Evolutionary conservation across 1,139 yeast species (phyloP), one percentile per base, ranked within the genome.

Genomic region (Zygoascus hellenicus): DNA sequence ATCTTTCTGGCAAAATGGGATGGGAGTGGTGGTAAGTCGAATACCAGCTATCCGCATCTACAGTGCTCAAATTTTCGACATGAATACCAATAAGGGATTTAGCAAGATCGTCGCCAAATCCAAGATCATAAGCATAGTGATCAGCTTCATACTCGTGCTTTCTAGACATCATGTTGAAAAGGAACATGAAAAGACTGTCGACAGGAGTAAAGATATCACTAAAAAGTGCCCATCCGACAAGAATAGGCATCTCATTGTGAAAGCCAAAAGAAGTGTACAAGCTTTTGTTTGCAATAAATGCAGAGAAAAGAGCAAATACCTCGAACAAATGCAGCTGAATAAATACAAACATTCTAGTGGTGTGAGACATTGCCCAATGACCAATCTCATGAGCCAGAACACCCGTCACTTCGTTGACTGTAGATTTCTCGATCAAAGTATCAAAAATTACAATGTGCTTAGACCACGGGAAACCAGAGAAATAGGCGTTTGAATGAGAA

Each of bases 361-460:
- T 82, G 66, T 92, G 98, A 51, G 83, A 81, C 64, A 84, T 75
- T 58, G 84, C 83, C 98, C 98, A 92, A 66, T 92, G 98, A 43
- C 98, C 98, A 57, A 92, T 84, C 70, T 92, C 98, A 63, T 92
- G 98, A 17, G 96, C 97, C 59, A 92, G 74, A 1, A 92, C 96
- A 38, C 98, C 97, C 47, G 90, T 88, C 30, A 90, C 86, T 67
- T 92, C 96, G 43, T 77, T 77, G 31, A 80, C 77, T 31, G 89
- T 70, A 30, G 90, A 81, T 49, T 86, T 84, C 52, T 85, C 81
- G 55, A 92, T 82, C 68, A 92, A 76, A 7, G 97, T 92, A 60
- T 92, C 98, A 64, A 75, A 92, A 47, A 92, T 76, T 43, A 92
- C 97, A 68, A 92, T 92, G 66, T 90, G 92, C 68, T 92, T 92